phyloP scores from a whole-genome alignment of 2,329 filamentous ascomycete species.

The Paramyrothecium sp. region DNA sequence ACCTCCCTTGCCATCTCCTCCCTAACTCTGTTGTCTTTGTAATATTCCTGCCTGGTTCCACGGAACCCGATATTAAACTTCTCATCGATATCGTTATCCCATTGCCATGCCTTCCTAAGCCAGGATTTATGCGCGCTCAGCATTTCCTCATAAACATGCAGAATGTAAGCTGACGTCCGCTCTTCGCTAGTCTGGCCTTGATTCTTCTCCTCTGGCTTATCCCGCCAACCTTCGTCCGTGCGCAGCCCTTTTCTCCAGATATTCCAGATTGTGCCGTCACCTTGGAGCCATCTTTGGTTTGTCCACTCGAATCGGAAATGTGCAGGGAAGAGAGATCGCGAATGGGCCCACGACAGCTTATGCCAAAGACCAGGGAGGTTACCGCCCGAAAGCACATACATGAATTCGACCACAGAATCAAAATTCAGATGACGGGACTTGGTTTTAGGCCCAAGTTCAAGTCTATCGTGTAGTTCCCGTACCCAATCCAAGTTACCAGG shows the following conservation, averaged over 20 bases:
- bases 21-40: neutral
- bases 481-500: neutral
- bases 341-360: neutral
- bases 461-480: neutral
- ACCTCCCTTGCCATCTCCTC: neutral
- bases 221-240: neutral
- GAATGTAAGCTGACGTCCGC: neutral
- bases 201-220: neutral
- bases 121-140: neutral
- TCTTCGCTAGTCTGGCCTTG: neutral
- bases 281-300: neutral
- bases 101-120: neutral
- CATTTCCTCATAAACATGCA: neutral
- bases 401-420: conserved; percentile 1
- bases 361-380: neutral
- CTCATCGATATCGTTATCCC: neutral
- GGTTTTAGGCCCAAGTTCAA: neutral
- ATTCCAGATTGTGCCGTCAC: neutral
- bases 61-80: neutral
- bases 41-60: neutral
- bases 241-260: neutral
- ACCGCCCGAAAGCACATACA: neutral
- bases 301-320: neutral
- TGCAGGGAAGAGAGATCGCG: neutral
- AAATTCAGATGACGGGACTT: neutral